Percentiles rank a stretch among this genome's conserved stretches.
Conservation (phyloP, 2,329 filamentous ascomycete species). For the Pseudopithomyces chartarum region DNA sequence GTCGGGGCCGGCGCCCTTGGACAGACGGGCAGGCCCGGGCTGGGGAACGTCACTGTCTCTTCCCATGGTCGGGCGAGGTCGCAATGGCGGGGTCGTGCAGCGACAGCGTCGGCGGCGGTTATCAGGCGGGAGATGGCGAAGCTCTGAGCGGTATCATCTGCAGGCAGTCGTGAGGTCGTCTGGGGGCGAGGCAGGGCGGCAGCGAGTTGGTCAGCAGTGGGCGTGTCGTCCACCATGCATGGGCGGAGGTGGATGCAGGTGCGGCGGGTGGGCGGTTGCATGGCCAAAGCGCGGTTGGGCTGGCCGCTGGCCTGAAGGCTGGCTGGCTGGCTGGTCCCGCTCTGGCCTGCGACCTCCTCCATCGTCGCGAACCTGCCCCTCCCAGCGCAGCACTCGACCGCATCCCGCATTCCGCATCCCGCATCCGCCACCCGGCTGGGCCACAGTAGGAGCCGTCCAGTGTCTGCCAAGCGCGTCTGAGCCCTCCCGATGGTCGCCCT, state of each 20-base stretch:
- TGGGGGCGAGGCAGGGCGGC: conserved; percentile 3
- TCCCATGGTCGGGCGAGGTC: conserved; percentile 43
- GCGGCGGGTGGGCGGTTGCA: conserved; percentile 1
- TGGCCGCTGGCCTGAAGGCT: neutral
- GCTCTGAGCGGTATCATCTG: conserved; percentile 23
- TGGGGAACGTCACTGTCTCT: conserved; percentile 72
- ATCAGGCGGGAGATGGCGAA: conserved; percentile 35
- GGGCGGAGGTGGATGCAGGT: conserved; percentile 16
- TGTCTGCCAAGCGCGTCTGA: neutral
- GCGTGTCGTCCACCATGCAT: conserved; percentile 18
- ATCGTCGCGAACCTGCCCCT: neutral
- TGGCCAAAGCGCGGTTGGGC: conserved; percentile 11
- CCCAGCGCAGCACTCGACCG: neutral
- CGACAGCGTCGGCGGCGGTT: conserved; percentile 24
- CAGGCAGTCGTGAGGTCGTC: too few relatives aligned
- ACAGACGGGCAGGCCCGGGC: conserved; percentile 86
- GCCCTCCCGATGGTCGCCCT: conserved; percentile 19
- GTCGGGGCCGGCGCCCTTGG: conserved; percentile 82
- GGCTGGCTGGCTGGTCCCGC: neutral
- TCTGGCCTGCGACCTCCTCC: neutral
- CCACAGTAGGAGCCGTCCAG: neutral
- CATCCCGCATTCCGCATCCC: too few relatives aligned
- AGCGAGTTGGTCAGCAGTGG: conserved; percentile 9
- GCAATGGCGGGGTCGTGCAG: conserved; percentile 27
- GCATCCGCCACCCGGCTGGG: neutral